These are phyloP conservation scores for Citrus mangshanensis DNA, from an alignment of 345 rosid genomes.

Conservation along the genomic window DNA sequence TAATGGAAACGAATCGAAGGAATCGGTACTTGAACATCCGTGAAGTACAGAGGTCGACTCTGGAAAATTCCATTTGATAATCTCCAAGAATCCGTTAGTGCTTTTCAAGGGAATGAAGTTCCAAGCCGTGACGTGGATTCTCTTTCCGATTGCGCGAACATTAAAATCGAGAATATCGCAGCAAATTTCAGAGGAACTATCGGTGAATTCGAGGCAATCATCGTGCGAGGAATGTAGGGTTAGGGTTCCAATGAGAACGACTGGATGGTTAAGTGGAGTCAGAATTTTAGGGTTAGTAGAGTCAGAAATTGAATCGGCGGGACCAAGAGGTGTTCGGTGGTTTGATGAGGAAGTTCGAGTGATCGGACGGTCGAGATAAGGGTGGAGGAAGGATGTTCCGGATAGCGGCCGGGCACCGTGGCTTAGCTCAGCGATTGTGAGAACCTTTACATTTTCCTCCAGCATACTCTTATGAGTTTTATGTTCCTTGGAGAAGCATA, in stretches of 20 bases:
- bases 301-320: slow-evolving; percentile 13
- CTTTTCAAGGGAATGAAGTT: slow-evolving; percentile 65
- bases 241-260: slow-evolving; percentile 57
- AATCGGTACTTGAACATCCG: slow-evolving; percentile 23
- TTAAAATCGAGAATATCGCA: slow-evolving; percentile 64
- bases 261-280: slow-evolving; percentile 38
- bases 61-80: slow-evolving; percentile 56
- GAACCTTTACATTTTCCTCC: slow-evolving; percentile 33
- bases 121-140: slow-evolving; percentile 57
- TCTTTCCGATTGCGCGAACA: slow-evolving; percentile 34
- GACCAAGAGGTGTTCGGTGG: background rate
- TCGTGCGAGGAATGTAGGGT: slow-evolving; percentile 48
- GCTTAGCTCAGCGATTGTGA: slow-evolving; percentile 55
- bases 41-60: slow-evolving; percentile 20
- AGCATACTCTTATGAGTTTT: slow-evolving; percentile 24
- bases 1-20: slow-evolving; percentile 39
- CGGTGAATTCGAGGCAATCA: slow-evolving; percentile 70
- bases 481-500: background rate
- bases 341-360: background rate
- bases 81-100: slow-evolving; percentile 69
- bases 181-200: slow-evolving; percentile 51
- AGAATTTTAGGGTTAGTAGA: slow-evolving; percentile 26
- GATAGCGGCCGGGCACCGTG: slow-evolving; percentile 39
- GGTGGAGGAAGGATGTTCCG: slow-evolving; percentile 49
- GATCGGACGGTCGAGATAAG: slow-evolving; percentile 11